Evolutionary conservation across 2,329 filamentous ascomycete genomes (phyloP).

Genomic region (Pseudogymnoascus sp.): DNA sequence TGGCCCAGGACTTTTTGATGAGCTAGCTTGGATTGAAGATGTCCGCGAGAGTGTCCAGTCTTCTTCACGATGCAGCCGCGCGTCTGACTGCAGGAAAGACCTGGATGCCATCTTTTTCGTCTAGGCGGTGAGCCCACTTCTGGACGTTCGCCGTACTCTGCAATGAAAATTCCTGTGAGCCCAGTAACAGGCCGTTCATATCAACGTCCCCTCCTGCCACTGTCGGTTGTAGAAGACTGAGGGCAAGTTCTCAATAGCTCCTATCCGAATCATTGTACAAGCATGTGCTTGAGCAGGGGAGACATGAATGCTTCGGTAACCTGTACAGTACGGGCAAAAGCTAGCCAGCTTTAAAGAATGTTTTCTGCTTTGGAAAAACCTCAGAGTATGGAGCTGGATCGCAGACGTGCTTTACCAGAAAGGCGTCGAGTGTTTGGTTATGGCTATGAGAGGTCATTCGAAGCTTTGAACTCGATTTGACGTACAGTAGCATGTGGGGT

Average conservation of each 20-base stretch:
- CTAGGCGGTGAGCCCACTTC: not conserved
- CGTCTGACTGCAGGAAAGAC: conserved; percentile 1
- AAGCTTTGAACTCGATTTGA: conserved; percentile 6
- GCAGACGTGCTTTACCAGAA: not conserved
- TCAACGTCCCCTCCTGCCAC: not conserved
- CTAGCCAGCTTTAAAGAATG: not conserved
- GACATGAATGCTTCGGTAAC: not conserved
- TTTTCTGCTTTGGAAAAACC: not conserved
- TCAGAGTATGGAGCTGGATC: not conserved
- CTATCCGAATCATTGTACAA: conserved; percentile 6
- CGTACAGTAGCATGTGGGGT: conserved; percentile 7
- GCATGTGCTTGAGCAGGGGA: not conserved
- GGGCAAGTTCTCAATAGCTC: not conserved
- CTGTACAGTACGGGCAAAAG: not conserved
- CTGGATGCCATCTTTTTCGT: not conserved
- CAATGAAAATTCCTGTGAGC: not conserved
- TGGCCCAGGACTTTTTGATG: not conserved
- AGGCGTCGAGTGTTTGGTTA: not conserved
- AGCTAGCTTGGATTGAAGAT: not conserved
- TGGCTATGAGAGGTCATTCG: not conserved
- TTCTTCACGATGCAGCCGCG: conserved; percentile 6
- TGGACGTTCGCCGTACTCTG: not conserved
- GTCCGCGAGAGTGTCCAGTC: conserved; percentile 9
- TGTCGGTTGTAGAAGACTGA: not conserved
- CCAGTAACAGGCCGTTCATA: not conserved